Percentiles rank a stretch among this genome's conserved stretches.
Evolutionary conservation across 495 filamentous ascomycete genomes (phyloP).

Genomic region (Amphirosellinia nigrospora): DNA sequence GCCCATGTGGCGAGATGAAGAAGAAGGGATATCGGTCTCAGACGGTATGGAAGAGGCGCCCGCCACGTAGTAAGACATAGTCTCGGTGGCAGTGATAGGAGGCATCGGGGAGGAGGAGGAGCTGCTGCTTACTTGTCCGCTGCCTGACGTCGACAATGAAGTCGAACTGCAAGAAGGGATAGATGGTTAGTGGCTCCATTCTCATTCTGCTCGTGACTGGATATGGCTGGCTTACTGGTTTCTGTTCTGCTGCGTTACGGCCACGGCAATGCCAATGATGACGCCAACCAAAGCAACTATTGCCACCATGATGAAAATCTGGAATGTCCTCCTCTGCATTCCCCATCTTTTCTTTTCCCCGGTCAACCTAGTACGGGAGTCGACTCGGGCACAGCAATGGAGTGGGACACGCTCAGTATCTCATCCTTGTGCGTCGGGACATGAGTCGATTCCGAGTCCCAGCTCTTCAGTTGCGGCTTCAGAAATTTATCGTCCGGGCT

Average conservation of each 20-base stretch:
- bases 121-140: constrained; percentile 23
- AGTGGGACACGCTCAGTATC: background rate
- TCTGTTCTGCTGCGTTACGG: constrained; percentile 27
- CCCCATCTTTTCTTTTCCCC: background rate
- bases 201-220: background rate
- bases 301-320: constrained; percentile 4
- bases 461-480: background rate
- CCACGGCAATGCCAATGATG: constrained; percentile 32
- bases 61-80: constrained; percentile 8
- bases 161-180: background rate
- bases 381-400: background rate
- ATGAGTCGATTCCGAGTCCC: constrained; percentile 1
- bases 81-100: constrained; percentile 19
- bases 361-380: too few relatives aligned
- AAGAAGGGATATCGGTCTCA: background rate
- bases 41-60: constrained; percentile 1
- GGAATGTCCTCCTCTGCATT: constrained; percentile 6
- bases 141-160: background rate
- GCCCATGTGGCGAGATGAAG: background rate
- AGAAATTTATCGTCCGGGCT: constrained; percentile 19
- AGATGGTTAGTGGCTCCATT: background rate
- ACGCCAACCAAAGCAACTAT: constrained; percentile 23
- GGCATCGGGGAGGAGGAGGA: constrained; percentile 12
- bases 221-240: constrained; percentile 2
- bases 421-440: too few relatives aligned